Conservation (phyloP, 2,329 filamentous ascomycete species). For the Aspergillus sp. region DNA sequence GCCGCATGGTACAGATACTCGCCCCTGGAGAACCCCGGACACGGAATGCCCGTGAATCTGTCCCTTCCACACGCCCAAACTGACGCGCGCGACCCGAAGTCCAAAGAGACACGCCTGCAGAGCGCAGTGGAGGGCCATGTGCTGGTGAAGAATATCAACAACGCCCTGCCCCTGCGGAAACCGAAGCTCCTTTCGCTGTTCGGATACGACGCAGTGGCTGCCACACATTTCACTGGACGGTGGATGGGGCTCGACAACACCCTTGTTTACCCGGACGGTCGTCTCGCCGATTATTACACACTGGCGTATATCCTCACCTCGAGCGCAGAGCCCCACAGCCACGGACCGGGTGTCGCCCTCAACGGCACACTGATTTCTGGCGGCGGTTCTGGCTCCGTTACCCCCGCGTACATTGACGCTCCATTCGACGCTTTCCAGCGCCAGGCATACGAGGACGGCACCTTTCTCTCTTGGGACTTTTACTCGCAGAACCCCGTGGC, state of each 20-base stretch:
- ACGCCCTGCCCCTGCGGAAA: slow-evolving; percentile 51
- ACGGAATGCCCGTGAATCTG: slow-evolving; percentile 39
- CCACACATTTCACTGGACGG: too few species aligned
- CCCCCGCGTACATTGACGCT: too few species aligned
- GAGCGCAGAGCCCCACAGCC: too few species aligned
- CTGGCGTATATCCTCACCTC: too few species aligned
- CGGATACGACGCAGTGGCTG: slow-evolving; percentile 59
- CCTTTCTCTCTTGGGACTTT: slow-evolving; percentile 65
- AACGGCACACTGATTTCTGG: too few species aligned
- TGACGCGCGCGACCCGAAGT: slow-evolving; percentile 54
- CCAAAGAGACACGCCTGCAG: slow-evolving; percentile 44
- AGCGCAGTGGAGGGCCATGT: slow-evolving; percentile 64
- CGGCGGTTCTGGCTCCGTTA: too few species aligned
- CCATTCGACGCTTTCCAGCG: too few species aligned
- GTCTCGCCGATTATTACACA: too few species aligned
- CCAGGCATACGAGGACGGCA: slow-evolving; percentile 50
- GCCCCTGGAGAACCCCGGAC: slow-evolving; percentile 39
- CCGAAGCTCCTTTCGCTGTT: slow-evolving; percentile 55
- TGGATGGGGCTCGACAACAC: too few species aligned
- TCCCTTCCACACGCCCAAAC: slow-evolving; percentile 52
- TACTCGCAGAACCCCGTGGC: slow-evolving; percentile 55
- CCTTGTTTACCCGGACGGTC: too few species aligned
- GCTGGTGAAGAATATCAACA: slow-evolving; percentile 56
- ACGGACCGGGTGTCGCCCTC: too few species aligned
- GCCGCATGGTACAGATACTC: slow-evolving; percentile 19